A percentile compares a stretch with the other conserved stretches of the same genome.
These are phyloP conservation scores for Astragalus membranaceus DNA, from an alignment of 306 rosid species.

Conservation along the genomic window DNA sequence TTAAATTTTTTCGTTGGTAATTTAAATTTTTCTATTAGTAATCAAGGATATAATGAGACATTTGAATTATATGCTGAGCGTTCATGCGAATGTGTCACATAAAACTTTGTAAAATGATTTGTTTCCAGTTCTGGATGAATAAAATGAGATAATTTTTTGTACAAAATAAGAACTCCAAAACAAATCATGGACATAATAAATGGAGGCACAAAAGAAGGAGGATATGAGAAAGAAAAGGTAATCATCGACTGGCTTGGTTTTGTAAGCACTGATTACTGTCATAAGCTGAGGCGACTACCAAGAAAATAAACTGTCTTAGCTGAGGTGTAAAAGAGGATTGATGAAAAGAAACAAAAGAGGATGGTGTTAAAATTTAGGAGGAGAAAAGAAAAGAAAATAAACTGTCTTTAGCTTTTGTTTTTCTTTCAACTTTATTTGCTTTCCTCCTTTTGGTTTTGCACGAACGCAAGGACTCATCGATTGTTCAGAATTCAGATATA, in stretches of 20 bases:
- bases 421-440: slow-evolving; percentile 27
- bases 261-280: neutral
- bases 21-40: too few species aligned
- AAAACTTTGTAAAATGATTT: too few species aligned
- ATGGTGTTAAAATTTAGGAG: slow-evolving; percentile 34
- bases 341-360: slow-evolving; percentile 30
- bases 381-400: slow-evolving; percentile 24
- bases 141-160: too few species aligned
- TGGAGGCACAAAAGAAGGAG: neutral
- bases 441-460: slow-evolving; percentile 36
- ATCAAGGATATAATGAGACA: too few species aligned
- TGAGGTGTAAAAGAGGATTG: slow-evolving; percentile 9
- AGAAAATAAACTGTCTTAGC: too few species aligned
- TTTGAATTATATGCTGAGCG: too few species aligned
- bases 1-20: too few species aligned
- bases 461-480: slow-evolving; percentile 32
- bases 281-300: too few species aligned
- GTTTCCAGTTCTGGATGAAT: too few species aligned
- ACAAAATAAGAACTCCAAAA: neutral
- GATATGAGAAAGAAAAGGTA: neutral
- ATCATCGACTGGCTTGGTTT: neutral
- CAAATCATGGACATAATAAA: neutral
- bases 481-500: slow-evolving; percentile 24
- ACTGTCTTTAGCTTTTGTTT: slow-evolving; percentile 21
- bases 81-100: too few species aligned